Conservation (phyloP, 345 rosid genomes). For the Microcos paniculata region DNA sequence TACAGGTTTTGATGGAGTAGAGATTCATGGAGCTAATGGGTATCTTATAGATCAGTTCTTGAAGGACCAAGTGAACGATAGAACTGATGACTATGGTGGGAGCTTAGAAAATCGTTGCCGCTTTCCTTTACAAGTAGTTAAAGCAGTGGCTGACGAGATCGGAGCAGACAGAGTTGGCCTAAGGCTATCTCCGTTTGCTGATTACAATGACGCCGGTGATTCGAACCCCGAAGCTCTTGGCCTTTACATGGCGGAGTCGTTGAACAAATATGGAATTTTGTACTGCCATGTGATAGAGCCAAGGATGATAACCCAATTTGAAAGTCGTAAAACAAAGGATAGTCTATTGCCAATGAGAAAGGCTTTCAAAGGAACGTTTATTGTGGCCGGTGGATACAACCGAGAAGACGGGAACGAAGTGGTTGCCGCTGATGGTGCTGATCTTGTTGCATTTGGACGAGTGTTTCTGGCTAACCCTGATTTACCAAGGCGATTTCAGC, state of each 20-base stretch:
- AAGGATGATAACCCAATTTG: slow-evolving; percentile 30
- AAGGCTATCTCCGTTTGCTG: slow-evolving; percentile 11
- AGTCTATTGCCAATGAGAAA: slow-evolving; percentile 38
- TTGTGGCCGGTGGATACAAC: slow-evolving; percentile 38
- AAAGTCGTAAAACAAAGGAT: slow-evolving; percentile 17
- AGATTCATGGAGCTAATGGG: slow-evolving; percentile 35
- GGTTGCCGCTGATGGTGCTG: slow-evolving; percentile 26
- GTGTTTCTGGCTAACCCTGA: slow-evolving; percentile 17
- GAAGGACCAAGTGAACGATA: slow-evolving; percentile 38
- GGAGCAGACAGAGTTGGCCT: slow-evolving; percentile 29
- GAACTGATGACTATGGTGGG: slow-evolving; percentile 7
- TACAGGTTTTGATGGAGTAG: slow-evolving; percentile 21
- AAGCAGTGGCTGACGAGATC: slow-evolving; percentile 11
- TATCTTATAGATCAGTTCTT: slow-evolving; percentile 50
- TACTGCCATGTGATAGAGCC: slow-evolving; percentile 53
- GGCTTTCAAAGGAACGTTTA: slow-evolving; percentile 38
- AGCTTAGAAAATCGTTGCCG: slow-evolving; percentile 19
- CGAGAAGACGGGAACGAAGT: slow-evolving; percentile 35
- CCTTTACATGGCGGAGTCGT: slow-evolving; percentile 12
- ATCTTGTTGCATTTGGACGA: slow-evolving; percentile 28
- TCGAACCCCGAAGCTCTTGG: slow-evolving; percentile 13
- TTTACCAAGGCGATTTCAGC: slow-evolving; percentile 17
- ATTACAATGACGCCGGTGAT: slow-evolving; percentile 3
- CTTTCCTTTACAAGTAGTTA: slow-evolving; percentile 10
- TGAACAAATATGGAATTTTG: slow-evolving; percentile 9